Conservation (phyloP, 1,284 basidiomycete genomes). For the Papiliotrema nemorosa region DNA sequence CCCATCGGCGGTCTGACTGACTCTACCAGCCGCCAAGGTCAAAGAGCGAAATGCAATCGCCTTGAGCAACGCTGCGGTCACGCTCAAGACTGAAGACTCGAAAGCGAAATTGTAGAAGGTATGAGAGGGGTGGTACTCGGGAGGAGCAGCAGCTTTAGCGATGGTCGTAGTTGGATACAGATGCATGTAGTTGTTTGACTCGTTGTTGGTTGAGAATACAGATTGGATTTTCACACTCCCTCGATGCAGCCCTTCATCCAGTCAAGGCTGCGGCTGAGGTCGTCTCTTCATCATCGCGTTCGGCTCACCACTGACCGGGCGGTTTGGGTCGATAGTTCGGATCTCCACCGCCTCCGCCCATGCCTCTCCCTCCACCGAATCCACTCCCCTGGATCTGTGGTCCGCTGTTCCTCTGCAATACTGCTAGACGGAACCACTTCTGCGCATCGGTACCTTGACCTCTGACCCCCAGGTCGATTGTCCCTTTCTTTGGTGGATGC, state of each 20-base stretch:
- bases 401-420: constrained; percentile 11
- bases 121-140: background rate
- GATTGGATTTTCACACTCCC: too few species aligned
- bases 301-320: background rate
- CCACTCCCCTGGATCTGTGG: background rate
- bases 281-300: background rate
- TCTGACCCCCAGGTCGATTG: constrained; percentile 31
- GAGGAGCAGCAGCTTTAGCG: background rate
- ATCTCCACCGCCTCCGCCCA: constrained; percentile 28
- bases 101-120: constrained; percentile 44
- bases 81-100: constrained; percentile 40
- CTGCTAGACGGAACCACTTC: constrained; percentile 33
- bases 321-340: constrained; percentile 11
- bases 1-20: background rate
- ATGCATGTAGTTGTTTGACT: background rate
- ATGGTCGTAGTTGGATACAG: background rate
- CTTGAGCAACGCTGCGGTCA: constrained; percentile 55
- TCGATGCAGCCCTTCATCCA: too few species aligned
- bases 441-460: constrained; percentile 46
- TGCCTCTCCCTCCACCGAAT: constrained; percentile 17
- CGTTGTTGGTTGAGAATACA: background rate
- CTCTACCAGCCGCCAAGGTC: constrained; percentile 50
- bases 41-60: constrained; percentile 54
- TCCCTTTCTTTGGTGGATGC: constrained; percentile 16
- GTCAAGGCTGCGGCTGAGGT: too few species aligned